phyloP scores from a whole-genome alignment of 345 rosid species.

The Anastatica hierochuntica region DNA sequence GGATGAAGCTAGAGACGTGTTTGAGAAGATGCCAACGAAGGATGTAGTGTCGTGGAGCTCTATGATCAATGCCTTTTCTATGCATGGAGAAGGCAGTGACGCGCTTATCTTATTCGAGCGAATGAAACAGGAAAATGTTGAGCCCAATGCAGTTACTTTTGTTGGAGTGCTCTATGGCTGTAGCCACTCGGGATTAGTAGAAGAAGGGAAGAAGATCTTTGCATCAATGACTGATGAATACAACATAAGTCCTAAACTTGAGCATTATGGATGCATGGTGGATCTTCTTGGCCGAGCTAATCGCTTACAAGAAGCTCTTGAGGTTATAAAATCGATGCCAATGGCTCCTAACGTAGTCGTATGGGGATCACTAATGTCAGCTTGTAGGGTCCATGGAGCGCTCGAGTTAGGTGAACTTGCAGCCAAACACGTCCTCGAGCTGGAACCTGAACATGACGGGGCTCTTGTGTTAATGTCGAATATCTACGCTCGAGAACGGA shows the following conservation, averaged over 20 bases:
- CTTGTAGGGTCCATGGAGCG: slow-evolving; percentile 43
- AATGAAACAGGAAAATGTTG: slow-evolving; percentile 35
- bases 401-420: slow-evolving; percentile 48
- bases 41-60: slow-evolving; percentile 51
- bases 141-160: slow-evolving; percentile 40
- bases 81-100: slow-evolving; percentile 41
- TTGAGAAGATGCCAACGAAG: slow-evolving; percentile 33
- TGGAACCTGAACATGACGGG: slow-evolving; percentile 54
- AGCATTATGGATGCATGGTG: slow-evolving; percentile 61
- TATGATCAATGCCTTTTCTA: slow-evolving; percentile 47
- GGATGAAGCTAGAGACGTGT: slow-evolving; percentile 38
- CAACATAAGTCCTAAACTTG: slow-evolving; percentile 37
- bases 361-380: slow-evolving; percentile 67
- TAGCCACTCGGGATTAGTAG: slow-evolving; percentile 53
- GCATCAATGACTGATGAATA: slow-evolving; percentile 37
- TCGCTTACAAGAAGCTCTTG: slow-evolving; percentile 37
- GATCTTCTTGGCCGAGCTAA: slow-evolving; percentile 51
- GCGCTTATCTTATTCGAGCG: slow-evolving; percentile 29
- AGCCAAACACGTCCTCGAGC: slow-evolving; percentile 43
- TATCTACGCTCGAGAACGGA: slow-evolving; percentile 52
- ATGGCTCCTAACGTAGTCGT: slow-evolving; percentile 44
- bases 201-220: slow-evolving; percentile 43
- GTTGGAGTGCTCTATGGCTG: slow-evolving; percentile 49
- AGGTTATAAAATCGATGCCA: slow-evolving; percentile 43
- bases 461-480: slow-evolving; percentile 59